A percentile compares a stretch with the other conserved stretches of the same genome.
These are phyloP conservation scores for Beauveria asiatica DNA, from an alignment of 2,329 filamentous ascomycete genomes.

Conservation along the genomic window DNA sequence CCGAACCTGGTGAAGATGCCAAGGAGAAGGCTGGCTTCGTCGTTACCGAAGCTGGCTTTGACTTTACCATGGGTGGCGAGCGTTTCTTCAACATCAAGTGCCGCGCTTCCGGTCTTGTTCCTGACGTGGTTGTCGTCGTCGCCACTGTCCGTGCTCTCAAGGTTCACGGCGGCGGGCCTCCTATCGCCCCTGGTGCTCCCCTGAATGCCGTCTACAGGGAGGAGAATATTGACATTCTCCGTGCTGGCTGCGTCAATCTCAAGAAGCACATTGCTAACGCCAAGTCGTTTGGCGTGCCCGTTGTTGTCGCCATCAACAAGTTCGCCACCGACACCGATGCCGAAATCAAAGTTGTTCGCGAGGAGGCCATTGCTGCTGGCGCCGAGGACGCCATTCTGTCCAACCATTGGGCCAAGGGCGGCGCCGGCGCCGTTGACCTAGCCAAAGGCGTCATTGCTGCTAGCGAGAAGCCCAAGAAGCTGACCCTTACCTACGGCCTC, in stretches of 20 bases:
- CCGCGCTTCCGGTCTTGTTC: conserved; percentile 82
- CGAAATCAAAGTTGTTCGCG: conserved; percentile 79
- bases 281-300: conserved; percentile 79
- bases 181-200: conserved; percentile 77
- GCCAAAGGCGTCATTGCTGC: conserved; percentile 80
- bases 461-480: conserved; percentile 73
- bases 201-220: conserved; percentile 84
- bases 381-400: conserved; percentile 89
- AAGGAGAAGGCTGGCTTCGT: conserved; percentile 81
- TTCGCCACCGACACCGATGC: conserved; percentile 91
- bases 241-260: conserved; percentile 85
- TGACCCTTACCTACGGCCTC: conserved; percentile 77
- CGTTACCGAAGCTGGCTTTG: conserved; percentile 93
- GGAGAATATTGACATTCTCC: conserved; percentile 87
- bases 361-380: conserved; percentile 85
- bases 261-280: conserved; percentile 94
- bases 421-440: conserved; percentile 79
- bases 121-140: conserved; percentile 90
- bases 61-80: conserved; percentile 99
- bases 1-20: conserved; percentile 83
- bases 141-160: conserved; percentile 93
- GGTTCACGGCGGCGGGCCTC: conserved; percentile 93
- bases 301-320: conserved; percentile 95
- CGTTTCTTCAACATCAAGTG: conserved; percentile 99
- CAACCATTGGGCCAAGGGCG: conserved; percentile 96